A percentile compares a stretch with the other conserved stretches of the same genome.
Conservation (phyloP, 1,284 basidiomycete species). For the Microbotryum saponariae region DNA sequence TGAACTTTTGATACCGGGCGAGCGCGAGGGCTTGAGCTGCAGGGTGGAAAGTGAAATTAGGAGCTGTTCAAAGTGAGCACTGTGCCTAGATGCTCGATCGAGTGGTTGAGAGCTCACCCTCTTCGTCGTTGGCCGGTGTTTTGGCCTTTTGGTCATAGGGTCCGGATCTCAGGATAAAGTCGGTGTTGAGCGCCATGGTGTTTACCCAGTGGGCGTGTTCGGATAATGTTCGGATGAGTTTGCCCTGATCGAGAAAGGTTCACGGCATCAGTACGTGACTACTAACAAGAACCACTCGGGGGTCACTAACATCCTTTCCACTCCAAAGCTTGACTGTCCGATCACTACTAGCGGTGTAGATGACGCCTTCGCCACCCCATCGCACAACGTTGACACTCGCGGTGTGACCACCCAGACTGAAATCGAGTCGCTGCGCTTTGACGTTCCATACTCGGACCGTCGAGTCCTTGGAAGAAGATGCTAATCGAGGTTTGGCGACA, state of each 20-base stretch:
- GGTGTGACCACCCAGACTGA: slow-evolving; percentile 84
- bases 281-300: neutral
- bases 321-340: slow-evolving; percentile 92
- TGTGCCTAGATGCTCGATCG: slow-evolving; percentile 3
- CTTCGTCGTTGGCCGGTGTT: slow-evolving; percentile 63
- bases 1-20: slow-evolving; percentile 63
- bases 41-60: slow-evolving; percentile 14
- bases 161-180: slow-evolving; percentile 88
- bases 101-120: slow-evolving; percentile 51
- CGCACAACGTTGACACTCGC: slow-evolving; percentile 90
- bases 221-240: slow-evolving; percentile 60
- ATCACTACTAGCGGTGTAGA: slow-evolving; percentile 93
- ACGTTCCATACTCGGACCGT: slow-evolving; percentile 91
- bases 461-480: slow-evolving; percentile 90
- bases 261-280: neutral
- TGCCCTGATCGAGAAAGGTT: slow-evolving; percentile 42
- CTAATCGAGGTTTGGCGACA: slow-evolving; percentile 67
- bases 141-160: slow-evolving; percentile 84
- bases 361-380: slow-evolving; percentile 84
- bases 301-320: slow-evolving; percentile 54
- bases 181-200: slow-evolving; percentile 88
- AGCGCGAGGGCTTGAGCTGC: slow-evolving; percentile 66
- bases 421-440: slow-evolving; percentile 63
- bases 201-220: slow-evolving; percentile 99
- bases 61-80: neutral